Conservation (phyloP, 192 early-diverging fungal genomes). For the Ambispora gerdemannii region DNA sequence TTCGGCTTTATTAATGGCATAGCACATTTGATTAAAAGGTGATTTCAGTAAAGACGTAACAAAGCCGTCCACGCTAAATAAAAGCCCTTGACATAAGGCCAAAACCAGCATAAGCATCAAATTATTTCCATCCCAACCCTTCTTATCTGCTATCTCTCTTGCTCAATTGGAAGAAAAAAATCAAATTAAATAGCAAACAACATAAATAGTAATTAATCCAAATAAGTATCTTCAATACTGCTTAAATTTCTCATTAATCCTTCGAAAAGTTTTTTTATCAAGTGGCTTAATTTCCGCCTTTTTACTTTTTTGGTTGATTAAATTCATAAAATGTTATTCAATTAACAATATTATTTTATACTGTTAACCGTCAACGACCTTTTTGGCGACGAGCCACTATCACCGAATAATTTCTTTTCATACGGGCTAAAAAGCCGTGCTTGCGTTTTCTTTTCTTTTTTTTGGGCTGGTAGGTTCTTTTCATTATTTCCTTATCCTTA, state of each 20-base stretch:
- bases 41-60: constrained; percentile 14
- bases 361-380: constrained; percentile 17
- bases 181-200: neutral
- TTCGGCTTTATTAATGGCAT: constrained; percentile 1
- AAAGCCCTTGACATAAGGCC: neutral
- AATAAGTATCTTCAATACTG: constrained; percentile 14
- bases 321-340: constrained; percentile 8
- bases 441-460: constrained; percentile 18
- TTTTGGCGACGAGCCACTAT: neutral
- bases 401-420: constrained; percentile 23
- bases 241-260: neutral
- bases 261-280: constrained; percentile 5
- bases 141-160: neutral
- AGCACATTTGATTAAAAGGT: constrained; percentile 21
- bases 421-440: neutral
- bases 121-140: neutral
- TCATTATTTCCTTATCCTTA: neutral
- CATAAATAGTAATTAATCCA: constrained; percentile 10
- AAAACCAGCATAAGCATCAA: neutral
- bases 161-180: neutral
- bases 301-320: neutral
- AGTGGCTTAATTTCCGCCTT: neutral
- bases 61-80: constrained; percentile 16
- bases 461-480: constrained; percentile 21
- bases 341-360: neutral